Base-by-base conservation (phyloP, 176 grass and related monocot genomes). In the Raddia guianensis region DNA sequence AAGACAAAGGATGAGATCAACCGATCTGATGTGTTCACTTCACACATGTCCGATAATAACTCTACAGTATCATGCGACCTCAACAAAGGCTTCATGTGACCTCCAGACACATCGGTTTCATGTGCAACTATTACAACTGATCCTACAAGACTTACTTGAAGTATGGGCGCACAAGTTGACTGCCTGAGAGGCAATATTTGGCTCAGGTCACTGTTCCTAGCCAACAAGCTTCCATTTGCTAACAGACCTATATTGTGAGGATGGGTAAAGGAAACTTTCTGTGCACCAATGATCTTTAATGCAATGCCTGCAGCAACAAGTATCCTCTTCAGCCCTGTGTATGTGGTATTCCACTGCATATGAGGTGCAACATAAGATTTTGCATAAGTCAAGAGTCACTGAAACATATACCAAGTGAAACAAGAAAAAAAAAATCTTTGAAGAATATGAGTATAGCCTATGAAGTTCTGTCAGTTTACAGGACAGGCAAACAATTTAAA, bases 231-330 rank as follows among this genome's bases (percentile, higher is more conserved):
- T 80, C 96, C 92, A 69, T 99, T 90, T 79, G 82, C 50, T 52
- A 79, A 84, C 68, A 99, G 88, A 35, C 92, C 96, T 83, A 99
- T 99, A 81, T 88, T 90, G 85, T 87, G 86, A 82, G 96, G 90
- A 66, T 95, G 92, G 33, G 74, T 61, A 43, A 99, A 61, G 9
- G 65, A 88, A 76, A 93, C 62, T 81, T 86, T 86, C 76, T 82
- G 78, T 7, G 92, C 96, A 86, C 92, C 96, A 64, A 82, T 83
- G 70, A 99, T 83, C 49, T 86, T 90, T 61, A 99, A 72, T 68
- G 62, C 88, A 57, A 86, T 80, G 21, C 92, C 92, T 78, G 71
- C 77, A 40, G 81, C 73, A 56, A 99, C 84, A 82, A 84, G 64
- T 66, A 99, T 66, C 72, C 65, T 91, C 84, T 86, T 95, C 73